phyloP scores from a whole-genome alignment of 1,284 basidiomycete genomes.

The Pisolithus thermaeus region DNA sequence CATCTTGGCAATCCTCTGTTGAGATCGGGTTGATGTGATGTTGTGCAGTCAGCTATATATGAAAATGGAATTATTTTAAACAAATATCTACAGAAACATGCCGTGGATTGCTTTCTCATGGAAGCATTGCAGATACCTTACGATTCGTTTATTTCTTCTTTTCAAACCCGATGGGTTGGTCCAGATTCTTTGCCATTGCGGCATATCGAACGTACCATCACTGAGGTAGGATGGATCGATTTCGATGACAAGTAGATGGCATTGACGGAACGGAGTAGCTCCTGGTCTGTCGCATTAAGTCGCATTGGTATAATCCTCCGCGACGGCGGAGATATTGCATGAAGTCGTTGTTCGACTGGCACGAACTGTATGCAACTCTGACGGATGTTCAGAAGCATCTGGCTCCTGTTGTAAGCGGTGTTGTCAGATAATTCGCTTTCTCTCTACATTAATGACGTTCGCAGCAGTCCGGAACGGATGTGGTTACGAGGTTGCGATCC shows the following conservation, averaged over 20 bases:
- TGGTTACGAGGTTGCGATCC: constrained; percentile 34
- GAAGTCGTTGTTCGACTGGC: constrained; percentile 62
- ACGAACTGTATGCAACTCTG: constrained; percentile 47
- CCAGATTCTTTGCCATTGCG: constrained; percentile 30
- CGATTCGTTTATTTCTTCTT: constrained; percentile 34
- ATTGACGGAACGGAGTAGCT: constrained; percentile 34
- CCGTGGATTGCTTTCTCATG: constrained; percentile 60
- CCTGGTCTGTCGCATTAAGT: constrained; percentile 50
- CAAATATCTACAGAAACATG: constrained; percentile 45
- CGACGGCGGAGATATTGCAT: constrained; percentile 59
- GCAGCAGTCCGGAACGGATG: constrained; percentile 20
- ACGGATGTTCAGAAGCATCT: constrained; percentile 33
- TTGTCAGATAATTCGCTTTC: background rate
- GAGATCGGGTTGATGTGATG: constrained; percentile 5
- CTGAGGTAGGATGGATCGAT: constrained; percentile 38
- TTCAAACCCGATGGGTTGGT: constrained; percentile 36
- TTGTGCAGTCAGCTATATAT: constrained; percentile 50
- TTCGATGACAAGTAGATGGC: background rate
- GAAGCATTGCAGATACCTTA: constrained; percentile 57
- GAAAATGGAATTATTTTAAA: constrained; percentile 51
- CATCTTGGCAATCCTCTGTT: background rate
- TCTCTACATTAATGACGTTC: constrained; percentile 3
- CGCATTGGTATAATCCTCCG: constrained; percentile 62
- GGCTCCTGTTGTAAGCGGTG: constrained; percentile 27
- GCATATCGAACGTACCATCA: constrained; percentile 49